phyloP scores from a whole-genome alignment of 1,284 basidiomycete genomes.

The Boletus hoseneyae region DNA sequence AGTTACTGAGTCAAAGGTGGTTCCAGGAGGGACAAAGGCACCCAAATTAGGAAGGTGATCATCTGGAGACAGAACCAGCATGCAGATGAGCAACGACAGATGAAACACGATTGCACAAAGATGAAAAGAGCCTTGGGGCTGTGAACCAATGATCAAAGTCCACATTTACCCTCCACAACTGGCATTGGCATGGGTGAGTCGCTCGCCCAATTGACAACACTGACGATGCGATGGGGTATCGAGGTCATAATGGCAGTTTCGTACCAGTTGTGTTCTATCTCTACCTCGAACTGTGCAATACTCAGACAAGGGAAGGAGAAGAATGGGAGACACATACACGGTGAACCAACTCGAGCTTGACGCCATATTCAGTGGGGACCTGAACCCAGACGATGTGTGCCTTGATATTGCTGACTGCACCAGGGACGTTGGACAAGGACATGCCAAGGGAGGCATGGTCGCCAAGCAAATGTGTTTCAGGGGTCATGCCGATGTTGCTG shows the following conservation, averaged over 20 bases:
- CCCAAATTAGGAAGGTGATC: constrained; percentile 24
- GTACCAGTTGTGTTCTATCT: constrained; percentile 86
- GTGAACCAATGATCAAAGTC: too few species aligned
- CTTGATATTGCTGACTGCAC: constrained; percentile 71
- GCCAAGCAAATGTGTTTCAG: constrained; percentile 49
- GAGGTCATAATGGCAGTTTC: constrained; percentile 66
- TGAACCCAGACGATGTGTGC: constrained; percentile 69
- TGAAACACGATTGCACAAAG: too few species aligned
- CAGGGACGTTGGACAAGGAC: constrained; percentile 52
- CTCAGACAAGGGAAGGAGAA: not conserved
- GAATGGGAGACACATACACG: constrained; percentile 17
- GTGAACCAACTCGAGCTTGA: constrained; percentile 56
- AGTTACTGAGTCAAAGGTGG: constrained; percentile 18
- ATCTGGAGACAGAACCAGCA: constrained; percentile 7
- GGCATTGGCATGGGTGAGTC: constrained; percentile 50
- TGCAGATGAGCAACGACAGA: too few species aligned
- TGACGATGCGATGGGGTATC: constrained; percentile 67
- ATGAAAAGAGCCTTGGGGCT: too few species aligned
- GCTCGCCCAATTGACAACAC: constrained; percentile 81
- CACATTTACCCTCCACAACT: constrained; percentile 17
- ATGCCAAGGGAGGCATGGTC: constrained; percentile 39
- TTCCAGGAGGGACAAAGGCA: constrained; percentile 23
- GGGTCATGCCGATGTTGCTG: constrained; percentile 48
- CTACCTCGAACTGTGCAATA: constrained; percentile 64
- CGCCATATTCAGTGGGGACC: constrained; percentile 54